Conservation (phyloP, 2,329 filamentous ascomycete species). For the Nannizziopsis barbatae region DNA sequence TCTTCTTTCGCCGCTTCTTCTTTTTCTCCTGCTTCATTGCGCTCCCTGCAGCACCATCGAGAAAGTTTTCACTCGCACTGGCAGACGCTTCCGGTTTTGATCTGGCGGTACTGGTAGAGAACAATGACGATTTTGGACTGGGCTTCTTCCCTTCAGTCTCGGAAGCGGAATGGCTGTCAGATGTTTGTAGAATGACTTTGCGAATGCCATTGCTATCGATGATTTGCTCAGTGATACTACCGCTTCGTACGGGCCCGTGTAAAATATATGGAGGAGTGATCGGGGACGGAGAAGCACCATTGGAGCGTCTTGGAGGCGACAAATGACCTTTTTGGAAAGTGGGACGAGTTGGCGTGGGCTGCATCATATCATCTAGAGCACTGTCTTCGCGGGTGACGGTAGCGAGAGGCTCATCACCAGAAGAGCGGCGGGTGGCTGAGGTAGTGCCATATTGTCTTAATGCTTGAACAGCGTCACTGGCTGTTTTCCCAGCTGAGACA, state of each 20-base stretch:
- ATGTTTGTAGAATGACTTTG: constrained; percentile 64
- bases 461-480: constrained; percentile 56
- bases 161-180: constrained; percentile 6
- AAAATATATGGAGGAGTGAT: constrained; percentile 27
- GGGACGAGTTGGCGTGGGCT: background rate
- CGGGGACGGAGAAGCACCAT: constrained; percentile 1
- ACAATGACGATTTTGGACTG: background rate
- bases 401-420: constrained; percentile 11
- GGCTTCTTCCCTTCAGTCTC: constrained; percentile 3
- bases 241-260: constrained; percentile 51
- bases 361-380: constrained; percentile 1
- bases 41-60: background rate
- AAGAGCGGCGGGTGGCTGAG: constrained; percentile 15
- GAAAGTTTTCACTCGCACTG: background rate
- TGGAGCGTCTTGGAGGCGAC: constrained; percentile 13
- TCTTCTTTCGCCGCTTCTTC: constrained; percentile 14
- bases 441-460: constrained; percentile 46
- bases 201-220: constrained; percentile 61
- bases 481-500: constrained; percentile 45
- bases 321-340: constrained; percentile 14
- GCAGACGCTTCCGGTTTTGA: too few species aligned
- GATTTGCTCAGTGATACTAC: constrained; percentile 70
- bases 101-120: background rate
- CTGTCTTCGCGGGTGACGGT: background rate
- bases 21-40: constrained; percentile 6